Conservation (phyloP, 2,329 filamentous ascomycete species). For the Meredithiella fracta region DNA sequence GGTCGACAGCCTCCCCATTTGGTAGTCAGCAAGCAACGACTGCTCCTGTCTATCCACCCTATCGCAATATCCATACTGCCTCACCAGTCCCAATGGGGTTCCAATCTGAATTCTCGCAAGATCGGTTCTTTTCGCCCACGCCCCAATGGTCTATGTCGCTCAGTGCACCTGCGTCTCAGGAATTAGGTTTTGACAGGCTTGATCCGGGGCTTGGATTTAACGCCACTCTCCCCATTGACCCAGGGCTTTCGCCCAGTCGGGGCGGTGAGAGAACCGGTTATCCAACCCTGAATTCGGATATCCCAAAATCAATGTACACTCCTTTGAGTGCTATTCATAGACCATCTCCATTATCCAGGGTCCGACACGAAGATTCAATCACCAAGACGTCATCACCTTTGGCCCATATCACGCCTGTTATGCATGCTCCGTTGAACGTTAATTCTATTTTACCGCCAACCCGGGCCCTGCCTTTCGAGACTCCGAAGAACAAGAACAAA, state of each 20-base stretch:
- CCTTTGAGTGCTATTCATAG: background rate
- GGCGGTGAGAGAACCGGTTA: no score
- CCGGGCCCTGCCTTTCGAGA: constrained; percentile 10
- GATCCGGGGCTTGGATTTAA: background rate
- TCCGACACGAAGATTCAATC: background rate
- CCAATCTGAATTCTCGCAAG: background rate
- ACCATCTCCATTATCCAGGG: background rate
- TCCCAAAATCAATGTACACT: no score
- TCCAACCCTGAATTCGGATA: no score
- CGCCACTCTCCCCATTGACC: background rate
- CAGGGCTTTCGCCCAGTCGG: no score
- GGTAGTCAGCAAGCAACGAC: background rate
- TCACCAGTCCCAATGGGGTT: constrained; percentile 8
- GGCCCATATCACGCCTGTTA: no score
- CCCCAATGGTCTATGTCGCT: background rate
- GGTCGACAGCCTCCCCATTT: constrained; percentile 11
- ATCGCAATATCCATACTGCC: constrained; percentile 8
- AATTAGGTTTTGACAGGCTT: background rate
- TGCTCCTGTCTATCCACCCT: background rate
- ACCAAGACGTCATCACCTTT: no score
- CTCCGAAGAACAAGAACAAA: background rate
- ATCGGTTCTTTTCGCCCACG: background rate
- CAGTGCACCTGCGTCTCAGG: background rate
- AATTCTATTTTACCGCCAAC: constrained; percentile 10
- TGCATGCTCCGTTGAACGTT: background rate